These are phyloP conservation scores for Galerina sulciceps DNA, from an alignment of 768 basidiomycete species.

Conservation along the genomic window DNA sequence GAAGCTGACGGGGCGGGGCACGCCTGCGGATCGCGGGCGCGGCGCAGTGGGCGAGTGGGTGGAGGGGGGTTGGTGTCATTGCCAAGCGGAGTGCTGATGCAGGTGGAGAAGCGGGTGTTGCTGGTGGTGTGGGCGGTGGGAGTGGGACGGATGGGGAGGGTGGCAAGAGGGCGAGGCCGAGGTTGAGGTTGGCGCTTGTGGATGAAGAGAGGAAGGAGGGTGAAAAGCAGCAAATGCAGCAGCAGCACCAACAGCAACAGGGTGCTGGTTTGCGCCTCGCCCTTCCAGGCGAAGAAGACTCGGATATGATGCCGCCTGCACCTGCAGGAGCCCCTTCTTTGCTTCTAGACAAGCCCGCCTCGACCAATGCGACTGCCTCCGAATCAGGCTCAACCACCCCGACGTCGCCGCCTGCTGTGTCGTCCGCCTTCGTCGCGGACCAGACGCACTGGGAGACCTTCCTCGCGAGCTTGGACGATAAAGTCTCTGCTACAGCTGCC, in stretches of 20 bases:
- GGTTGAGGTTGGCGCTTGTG: conserved; percentile 6
- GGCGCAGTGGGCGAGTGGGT: conserved; percentile 30
- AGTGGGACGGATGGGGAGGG: not conserved
- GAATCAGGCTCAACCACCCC: not conserved
- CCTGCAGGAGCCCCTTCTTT: not conserved
- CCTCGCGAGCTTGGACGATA: conserved; percentile 9
- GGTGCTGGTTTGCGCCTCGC: not conserved
- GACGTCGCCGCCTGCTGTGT: not conserved
- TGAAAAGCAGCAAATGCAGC: not conserved
- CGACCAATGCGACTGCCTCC: not conserved
- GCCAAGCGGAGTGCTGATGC: no score
- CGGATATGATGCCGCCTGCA: not conserved
- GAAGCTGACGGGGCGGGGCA: conserved; percentile 36
- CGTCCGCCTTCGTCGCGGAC: not conserved
- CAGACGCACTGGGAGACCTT: conserved; percentile 13
- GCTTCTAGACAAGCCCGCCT: not conserved
- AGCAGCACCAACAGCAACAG: not conserved
- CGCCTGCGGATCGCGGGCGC: conserved; percentile 35
- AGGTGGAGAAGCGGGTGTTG: not conserved
- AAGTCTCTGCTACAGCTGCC: not conserved
- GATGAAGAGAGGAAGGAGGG: not conserved
- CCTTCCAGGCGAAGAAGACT: not conserved
- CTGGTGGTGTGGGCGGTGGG: not conserved
- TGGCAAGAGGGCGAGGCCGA: not conserved
- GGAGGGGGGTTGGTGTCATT: not conserved